These are phyloP conservation scores for Endoconidiophora polonica DNA, from an alignment of 2,329 filamentous ascomycete genomes.

Conservation along the genomic window DNA sequence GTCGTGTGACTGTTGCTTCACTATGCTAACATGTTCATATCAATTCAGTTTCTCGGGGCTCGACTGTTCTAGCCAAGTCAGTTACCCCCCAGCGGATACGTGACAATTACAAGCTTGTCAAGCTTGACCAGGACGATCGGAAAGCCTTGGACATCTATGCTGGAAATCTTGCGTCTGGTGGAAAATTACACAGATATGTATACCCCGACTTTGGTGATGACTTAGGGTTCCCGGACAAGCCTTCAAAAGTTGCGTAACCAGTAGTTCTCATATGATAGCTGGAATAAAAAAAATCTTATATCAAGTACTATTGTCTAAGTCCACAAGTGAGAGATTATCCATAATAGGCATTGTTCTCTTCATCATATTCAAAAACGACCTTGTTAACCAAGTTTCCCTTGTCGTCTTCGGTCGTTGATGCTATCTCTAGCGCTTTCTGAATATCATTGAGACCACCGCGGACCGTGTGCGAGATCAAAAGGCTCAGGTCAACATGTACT, in stretches of 20 bases:
- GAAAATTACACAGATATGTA: slow-evolving; percentile 43
- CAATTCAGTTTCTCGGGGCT: slow-evolving; percentile 44
- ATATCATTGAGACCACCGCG: slow-evolving; percentile 41
- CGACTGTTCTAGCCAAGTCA: slow-evolving; percentile 58
- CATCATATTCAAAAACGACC: slow-evolving; percentile 36
- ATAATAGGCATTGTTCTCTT: not conserved
- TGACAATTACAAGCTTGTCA: slow-evolving; percentile 50
- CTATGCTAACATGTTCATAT: not conserved
- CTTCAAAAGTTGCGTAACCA: slow-evolving; percentile 13
- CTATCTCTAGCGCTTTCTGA: slow-evolving; percentile 56
- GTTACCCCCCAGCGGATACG: slow-evolving; percentile 52
- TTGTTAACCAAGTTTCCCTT: slow-evolving; percentile 57
- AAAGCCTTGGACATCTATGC: slow-evolving; percentile 43
- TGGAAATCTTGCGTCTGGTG: slow-evolving; percentile 29
- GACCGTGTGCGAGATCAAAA: slow-evolving; percentile 53
- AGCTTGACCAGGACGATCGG: slow-evolving; percentile 45
- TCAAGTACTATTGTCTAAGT: no score
- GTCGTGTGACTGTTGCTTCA: not conserved
- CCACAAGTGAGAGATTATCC: not conserved
- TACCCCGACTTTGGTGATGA: slow-evolving; percentile 52
- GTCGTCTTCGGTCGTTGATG: slow-evolving; percentile 52
- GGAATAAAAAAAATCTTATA: no score
- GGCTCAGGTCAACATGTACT: no score
- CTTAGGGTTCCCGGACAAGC: slow-evolving; percentile 59
- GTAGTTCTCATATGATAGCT: no score